Base-by-base conservation (phyloP, 2,329 filamentous ascomycete species). In the Sporothrix schenckii region DNA sequence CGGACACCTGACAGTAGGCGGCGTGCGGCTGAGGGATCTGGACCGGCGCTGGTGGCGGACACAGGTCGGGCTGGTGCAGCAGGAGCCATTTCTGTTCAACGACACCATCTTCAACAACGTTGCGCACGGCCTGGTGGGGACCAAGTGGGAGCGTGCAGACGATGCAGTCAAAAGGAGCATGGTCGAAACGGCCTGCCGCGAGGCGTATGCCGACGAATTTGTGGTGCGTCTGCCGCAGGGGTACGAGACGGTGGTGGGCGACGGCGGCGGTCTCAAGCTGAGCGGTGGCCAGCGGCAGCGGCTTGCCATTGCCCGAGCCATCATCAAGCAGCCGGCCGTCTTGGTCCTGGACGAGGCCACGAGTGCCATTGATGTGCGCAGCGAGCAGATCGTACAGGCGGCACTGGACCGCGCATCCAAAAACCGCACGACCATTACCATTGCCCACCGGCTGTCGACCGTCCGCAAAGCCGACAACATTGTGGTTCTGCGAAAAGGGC, bases 381-480 rank as follows among this genome's bases (percentile, higher is more conserved):
- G 76, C 49, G 77, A 78, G 66, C 75, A 76, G 49, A 74, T 75
- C 44, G 76, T 78, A 14, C 77, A 78, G 66, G 75, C 75, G 2
- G 76, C 76, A 3, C 69, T 78, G 49, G 76, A 78, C 58, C 75
- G 74, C 30, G 76, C 76, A 0, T 75, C 76, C 1, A 74, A 75
- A 21, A 68, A 76, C 67, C 69, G 77, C 34, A 78, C 77, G 1
- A 77, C 77, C 0, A 73, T 78, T 3, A 86, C 54, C 85, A 90
- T 94, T 74, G 70, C 72, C 1, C 71, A 74, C 41, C 70, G 72
- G 3, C 70, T 74, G 49, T 91, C 89, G 0, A 93, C 91, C 0
- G 91, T 93, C 75, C 90, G 89, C 77, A 88, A 91, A 73, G 92
- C 92, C 3, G 90, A 96, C 76, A 87, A 88, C 50, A 96, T 96